These are phyloP conservation scores for Eutypella sp. DNA, from an alignment of 2,329 filamentous ascomycete species.

Conservation along the genomic window DNA sequence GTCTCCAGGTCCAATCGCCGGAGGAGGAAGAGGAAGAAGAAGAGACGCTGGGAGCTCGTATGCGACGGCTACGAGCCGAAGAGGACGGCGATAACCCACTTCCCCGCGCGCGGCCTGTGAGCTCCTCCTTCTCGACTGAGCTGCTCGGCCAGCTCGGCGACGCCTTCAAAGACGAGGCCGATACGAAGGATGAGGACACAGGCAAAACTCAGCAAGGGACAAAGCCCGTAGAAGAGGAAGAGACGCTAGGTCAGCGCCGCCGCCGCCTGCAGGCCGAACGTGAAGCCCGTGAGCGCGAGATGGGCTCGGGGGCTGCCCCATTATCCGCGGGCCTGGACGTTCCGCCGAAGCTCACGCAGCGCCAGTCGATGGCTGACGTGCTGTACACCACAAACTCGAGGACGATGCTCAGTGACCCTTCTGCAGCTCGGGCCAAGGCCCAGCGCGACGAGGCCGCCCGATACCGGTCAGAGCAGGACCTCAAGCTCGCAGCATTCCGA, in stretches of 20 bases:
- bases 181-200: neutral
- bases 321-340: slow-evolving; percentile 24
- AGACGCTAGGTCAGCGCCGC: slow-evolving; percentile 74
- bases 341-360: slow-evolving; percentile 39
- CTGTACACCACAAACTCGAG: slow-evolving; percentile 37
- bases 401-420: slow-evolving; percentile 33
- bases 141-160: slow-evolving; percentile 59
- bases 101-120: slow-evolving; percentile 54
- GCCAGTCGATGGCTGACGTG: slow-evolving; percentile 52
- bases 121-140: slow-evolving; percentile 62
- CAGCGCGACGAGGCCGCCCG: slow-evolving; percentile 37
- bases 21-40: slow-evolving; percentile 51
- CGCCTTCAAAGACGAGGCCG: slow-evolving; percentile 38
- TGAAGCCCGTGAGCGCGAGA: slow-evolving; percentile 57
- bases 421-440: slow-evolving; percentile 36
- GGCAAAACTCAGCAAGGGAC: slow-evolving; percentile 15
- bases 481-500: slow-evolving; percentile 44
- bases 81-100: slow-evolving; percentile 43
- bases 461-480: slow-evolving; percentile 37
- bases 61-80: slow-evolving; percentile 58
- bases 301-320: slow-evolving; percentile 32
- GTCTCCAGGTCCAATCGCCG: slow-evolving; percentile 27
- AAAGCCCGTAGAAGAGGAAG: slow-evolving; percentile 47
- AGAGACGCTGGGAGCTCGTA: slow-evolving; percentile 63
- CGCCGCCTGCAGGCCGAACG: slow-evolving; percentile 66